phyloP scores from a whole-genome alignment of 306 rosid species.

The Quercus suber region DNA sequence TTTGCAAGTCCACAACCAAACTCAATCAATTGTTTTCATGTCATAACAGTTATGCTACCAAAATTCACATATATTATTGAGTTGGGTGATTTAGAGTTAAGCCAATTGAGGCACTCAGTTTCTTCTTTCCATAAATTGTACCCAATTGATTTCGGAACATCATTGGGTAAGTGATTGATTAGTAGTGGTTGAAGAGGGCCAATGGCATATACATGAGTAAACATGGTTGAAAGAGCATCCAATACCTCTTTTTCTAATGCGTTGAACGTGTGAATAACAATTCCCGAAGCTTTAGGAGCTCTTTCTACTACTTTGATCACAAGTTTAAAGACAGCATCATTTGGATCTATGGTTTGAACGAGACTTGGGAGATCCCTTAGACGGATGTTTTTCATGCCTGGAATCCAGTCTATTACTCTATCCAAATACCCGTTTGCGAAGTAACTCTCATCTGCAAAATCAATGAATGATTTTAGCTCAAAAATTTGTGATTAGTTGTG shows the following conservation, averaged over 20 bases:
- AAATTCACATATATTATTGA: conserved; percentile 16
- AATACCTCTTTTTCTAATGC: conserved; percentile 11
- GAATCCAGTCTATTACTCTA: conserved; percentile 12
- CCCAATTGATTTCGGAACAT: neutral
- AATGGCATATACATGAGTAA: neutral
- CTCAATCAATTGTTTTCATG: neutral
- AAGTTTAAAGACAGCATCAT: neutral
- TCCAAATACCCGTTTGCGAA: conserved; percentile 15
- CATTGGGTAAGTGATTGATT: neutral
- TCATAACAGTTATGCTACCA: neutral
- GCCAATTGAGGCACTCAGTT: conserved; percentile 17
- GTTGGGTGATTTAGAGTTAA: neutral
- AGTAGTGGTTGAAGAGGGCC: conserved; percentile 14
- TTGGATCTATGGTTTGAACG: neutral
- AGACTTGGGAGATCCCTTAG: conserved; percentile 1
- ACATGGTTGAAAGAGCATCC: neutral
- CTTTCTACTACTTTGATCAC: neutral
- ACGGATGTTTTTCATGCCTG: neutral
- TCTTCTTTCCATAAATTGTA: conserved; percentile 16
- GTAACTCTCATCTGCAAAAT: conserved; percentile 12
- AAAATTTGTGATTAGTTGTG: neutral
- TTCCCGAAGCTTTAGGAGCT: neutral
- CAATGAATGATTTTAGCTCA: neutral
- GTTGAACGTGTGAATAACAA: conserved; percentile 6
- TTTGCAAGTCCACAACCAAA: conserved; percentile 18